phyloP scores from a whole-genome alignment of 306 rosid genomes.

The Acmispon strigosus region DNA sequence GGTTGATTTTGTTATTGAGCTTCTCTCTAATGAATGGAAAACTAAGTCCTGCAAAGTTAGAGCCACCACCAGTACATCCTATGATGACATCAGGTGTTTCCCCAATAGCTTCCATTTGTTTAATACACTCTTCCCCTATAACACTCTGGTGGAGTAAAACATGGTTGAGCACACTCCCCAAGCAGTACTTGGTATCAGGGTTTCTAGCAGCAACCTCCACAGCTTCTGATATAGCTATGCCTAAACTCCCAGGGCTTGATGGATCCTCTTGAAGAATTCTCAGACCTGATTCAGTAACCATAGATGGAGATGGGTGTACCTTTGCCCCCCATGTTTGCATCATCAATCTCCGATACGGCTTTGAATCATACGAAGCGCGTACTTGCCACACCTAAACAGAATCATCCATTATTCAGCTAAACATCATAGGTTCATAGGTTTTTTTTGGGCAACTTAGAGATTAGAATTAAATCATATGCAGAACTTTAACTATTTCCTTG shows the following conservation, averaged over 20 bases:
- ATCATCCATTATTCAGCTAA: neutral
- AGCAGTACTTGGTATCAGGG: conserved; percentile 69
- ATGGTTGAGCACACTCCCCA: conserved; percentile 94
- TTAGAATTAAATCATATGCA: neutral
- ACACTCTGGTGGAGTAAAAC: conserved; percentile 89
- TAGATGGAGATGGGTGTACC: conserved; percentile 92
- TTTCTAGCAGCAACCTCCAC: conserved; percentile 77
- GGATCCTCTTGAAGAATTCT: conserved; percentile 62
- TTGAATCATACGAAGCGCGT: conserved; percentile 80
- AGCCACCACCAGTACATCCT: conserved; percentile 95
- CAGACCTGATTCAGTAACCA: conserved; percentile 58
- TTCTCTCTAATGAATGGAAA: conserved; percentile 88
- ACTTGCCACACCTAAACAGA: conserved; percentile 89
- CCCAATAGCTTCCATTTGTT: conserved; percentile 89
- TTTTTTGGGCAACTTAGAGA: neutral
- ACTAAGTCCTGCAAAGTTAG: conserved; percentile 89
- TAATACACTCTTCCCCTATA: conserved; percentile 84
- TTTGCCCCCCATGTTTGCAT: conserved; percentile 99
- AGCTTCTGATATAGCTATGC: conserved; percentile 96
- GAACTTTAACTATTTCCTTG: neutral
- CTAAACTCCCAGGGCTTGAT: conserved; percentile 85
- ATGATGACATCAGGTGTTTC: conserved; percentile 86
- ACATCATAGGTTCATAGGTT: neutral
- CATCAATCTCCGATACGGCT: conserved; percentile 85
- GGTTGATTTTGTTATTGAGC: conserved; percentile 65